Evolutionary conservation across 2,329 filamentous ascomycete species (phyloP).

Genomic region (Fusarium austroafricanum): DNA sequence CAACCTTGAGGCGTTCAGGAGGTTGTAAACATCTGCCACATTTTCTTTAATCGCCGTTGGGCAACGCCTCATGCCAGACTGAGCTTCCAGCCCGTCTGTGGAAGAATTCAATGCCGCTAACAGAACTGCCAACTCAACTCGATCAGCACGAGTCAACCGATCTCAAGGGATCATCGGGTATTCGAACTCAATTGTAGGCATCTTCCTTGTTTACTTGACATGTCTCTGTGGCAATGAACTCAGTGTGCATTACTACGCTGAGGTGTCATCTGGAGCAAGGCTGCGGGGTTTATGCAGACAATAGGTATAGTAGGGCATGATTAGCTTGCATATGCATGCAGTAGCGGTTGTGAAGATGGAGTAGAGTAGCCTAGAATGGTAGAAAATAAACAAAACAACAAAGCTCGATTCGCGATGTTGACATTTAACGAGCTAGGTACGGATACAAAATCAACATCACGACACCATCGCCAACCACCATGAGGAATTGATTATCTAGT

Average conservation of each 20-base stretch:
- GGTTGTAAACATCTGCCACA: constrained; percentile 9
- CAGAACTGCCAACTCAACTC: neutral
- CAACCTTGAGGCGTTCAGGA: constrained; percentile 14
- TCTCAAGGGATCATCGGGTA: neutral
- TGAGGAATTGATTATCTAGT: constrained; percentile 4
- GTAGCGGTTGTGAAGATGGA: neutral
- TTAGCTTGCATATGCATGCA: constrained; percentile 21
- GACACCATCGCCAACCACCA: constrained; percentile 8
- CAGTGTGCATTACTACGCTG: constrained; percentile 10
- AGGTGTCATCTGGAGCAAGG: constrained; percentile 18
- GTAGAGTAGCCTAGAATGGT: constrained; percentile 5
- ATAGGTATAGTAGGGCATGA: constrained; percentile 3
- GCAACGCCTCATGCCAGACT: constrained; percentile 23
- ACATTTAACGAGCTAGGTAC: constrained; percentile 8
- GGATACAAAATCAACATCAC: constrained; percentile 1
- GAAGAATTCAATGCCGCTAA: constrained; percentile 17
- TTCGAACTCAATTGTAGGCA: constrained; percentile 11
- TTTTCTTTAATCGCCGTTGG: constrained; percentile 27
- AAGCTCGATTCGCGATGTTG: constrained; percentile 24
- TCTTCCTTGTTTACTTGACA: constrained; percentile 19
- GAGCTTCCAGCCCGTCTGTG: constrained; percentile 33
- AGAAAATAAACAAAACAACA: constrained; percentile 29
- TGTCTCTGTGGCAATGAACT: constrained; percentile 12
- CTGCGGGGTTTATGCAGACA: constrained; percentile 28
- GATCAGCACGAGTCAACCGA: constrained; percentile 4